Base-by-base conservation (phyloP, 2,329 filamentous ascomycete genomes). In the Talaromyces sp. region DNA sequence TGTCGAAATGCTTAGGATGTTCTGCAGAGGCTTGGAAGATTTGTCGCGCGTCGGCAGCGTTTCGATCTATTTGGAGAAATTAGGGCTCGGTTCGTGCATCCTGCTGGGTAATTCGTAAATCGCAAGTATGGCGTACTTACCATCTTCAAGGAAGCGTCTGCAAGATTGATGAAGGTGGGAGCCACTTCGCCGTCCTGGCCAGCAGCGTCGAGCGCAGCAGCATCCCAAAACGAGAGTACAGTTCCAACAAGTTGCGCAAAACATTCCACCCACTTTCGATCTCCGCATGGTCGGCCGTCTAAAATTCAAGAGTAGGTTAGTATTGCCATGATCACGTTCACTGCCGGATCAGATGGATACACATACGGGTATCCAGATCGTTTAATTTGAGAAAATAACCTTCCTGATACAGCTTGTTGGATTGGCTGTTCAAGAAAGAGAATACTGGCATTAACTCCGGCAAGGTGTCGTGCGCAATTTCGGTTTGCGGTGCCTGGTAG, bases 131-230 rank as follows among this genome's bases (percentile, higher is more conserved):
- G n/a, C n/a, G 35, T 53, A 65, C 76, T 67, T 82, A 97, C 95
- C 92, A 98, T 97, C 76, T 96, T 96, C 68, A 99, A 92, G 0
- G 95, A 96, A 21, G 95, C 95, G 82, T 99, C 95, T 7, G 95
- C 96, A 62, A 99, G 78, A 71, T 99, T 99, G 74, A 99, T 93
- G 73, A 97, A 99, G 56, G 90, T 95, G 32, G 92, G 91, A 49
- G 93, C 80, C 54, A 96, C 90, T 71, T 96, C 90, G 65, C 88
- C 89, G 69, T 95, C 86, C 67, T 91, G 88, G 38, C 90, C 91
- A 13, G 91, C 93, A 43, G 86, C 87, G 77, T 99, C 95, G 61
- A 98, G 82, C 73, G 95, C 92, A 65, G 90, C 87, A 26, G 93
- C 93, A 76, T 99, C 93, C 95, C 95, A 99, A 55, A 98, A 80